These are phyloP conservation scores for Sarocladiaceae sp. DNA, from an alignment of 2,329 filamentous ascomycete species.

Conservation along the genomic window DNA sequence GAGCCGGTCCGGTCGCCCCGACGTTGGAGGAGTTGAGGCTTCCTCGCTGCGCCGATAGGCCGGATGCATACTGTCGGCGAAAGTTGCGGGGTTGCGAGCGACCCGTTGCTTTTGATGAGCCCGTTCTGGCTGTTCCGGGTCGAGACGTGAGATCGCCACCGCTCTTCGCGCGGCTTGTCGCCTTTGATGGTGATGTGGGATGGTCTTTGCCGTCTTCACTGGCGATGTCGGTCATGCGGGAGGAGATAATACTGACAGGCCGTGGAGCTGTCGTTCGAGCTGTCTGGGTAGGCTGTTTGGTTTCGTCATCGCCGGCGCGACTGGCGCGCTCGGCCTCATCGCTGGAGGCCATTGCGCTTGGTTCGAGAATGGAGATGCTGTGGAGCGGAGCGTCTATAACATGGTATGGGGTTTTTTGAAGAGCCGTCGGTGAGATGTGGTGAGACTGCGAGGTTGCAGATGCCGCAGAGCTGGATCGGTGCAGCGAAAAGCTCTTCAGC, in stretches of 20 bases:
- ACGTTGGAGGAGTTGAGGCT: conserved; percentile 16
- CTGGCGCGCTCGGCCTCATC: conserved; percentile 17
- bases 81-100: conserved; percentile 4
- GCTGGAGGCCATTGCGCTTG: conserved; percentile 3
- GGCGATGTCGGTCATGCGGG: conserved; percentile 61
- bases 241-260: conserved; percentile 62
- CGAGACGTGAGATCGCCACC: conserved; percentile 39
- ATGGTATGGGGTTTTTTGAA: not conserved
- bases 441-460: not conserved
- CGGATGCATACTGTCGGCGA: conserved; percentile 5
- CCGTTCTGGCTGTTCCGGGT: conserved; percentile 48
- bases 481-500: too few relatives aligned
- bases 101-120: conserved; percentile 20
- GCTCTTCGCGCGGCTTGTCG: conserved; percentile 25
- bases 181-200: conserved; percentile 13
- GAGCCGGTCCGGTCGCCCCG: conserved; percentile 33
- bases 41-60: not conserved
- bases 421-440: not conserved
- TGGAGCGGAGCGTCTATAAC: conserved; percentile 6
- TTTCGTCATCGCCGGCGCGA: conserved; percentile 29
- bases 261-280: conserved; percentile 37
- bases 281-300: conserved; percentile 33
- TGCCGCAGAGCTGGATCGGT: too few relatives aligned
- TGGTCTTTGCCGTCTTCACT: conserved; percentile 46
- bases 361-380: not conserved